phyloP scores from a whole-genome alignment of 2,329 filamentous ascomycete species.

The Curvularia hawaiiensis region DNA sequence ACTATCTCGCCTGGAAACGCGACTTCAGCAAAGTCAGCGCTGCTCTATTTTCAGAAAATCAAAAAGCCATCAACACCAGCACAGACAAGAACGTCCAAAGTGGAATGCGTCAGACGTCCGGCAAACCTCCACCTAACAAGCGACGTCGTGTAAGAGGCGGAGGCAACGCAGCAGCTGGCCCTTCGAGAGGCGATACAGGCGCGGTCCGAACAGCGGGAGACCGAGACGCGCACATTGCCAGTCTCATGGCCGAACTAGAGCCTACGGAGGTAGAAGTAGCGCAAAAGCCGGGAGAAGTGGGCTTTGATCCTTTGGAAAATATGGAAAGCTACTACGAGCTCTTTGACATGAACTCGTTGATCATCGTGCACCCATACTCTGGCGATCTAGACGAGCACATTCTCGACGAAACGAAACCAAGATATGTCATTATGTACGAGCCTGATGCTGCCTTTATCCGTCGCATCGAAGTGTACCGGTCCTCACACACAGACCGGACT shows the following conservation, averaged over 20 bases:
- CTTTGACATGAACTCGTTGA: slow-evolving; percentile 86
- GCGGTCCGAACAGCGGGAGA: slow-evolving; percentile 80
- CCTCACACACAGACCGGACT: slow-evolving; percentile 86
- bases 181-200: slow-evolving; percentile 71
- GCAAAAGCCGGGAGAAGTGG: slow-evolving; percentile 73
- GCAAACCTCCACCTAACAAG: slow-evolving; percentile 80
- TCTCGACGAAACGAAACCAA: slow-evolving; percentile 90
- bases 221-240: slow-evolving; percentile 79
- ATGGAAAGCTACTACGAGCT: slow-evolving; percentile 93
- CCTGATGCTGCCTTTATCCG: slow-evolving; percentile 94
- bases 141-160: slow-evolving; percentile 83
- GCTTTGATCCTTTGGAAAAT: slow-evolving; percentile 80
- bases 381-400: slow-evolving; percentile 95
- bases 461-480: slow-evolving; percentile 92
- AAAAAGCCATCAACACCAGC: slow-evolving; percentile 73
- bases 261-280: slow-evolving; percentile 77
- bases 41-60: slow-evolving; percentile 77
- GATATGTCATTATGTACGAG: slow-evolving; percentile 99
- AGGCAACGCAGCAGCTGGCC: slow-evolving; percentile 61
- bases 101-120: slow-evolving; percentile 53
- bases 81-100: slow-evolving; percentile 60
- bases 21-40: slow-evolving; percentile 86
- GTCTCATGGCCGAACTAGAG: slow-evolving; percentile 80
- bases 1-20: slow-evolving; percentile 88
- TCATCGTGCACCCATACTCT: slow-evolving; percentile 91